Percentiles rank a stretch among this genome's conserved stretches.
Evolutionary conservation across 176 grass and related monocot genomes (phyloP).

Genomic region (Zoysia japonica): DNA sequence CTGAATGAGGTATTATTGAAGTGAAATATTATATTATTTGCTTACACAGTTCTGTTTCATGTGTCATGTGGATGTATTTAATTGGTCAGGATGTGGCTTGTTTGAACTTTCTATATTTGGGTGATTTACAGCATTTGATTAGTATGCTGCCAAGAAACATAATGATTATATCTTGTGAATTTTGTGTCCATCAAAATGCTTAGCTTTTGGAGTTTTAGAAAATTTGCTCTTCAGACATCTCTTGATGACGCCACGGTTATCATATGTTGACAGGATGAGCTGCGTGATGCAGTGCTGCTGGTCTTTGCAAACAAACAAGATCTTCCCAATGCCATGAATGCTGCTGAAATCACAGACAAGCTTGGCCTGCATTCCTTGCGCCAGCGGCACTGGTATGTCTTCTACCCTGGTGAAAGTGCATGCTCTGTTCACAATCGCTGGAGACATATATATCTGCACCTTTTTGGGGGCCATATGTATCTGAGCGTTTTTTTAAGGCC

Average conservation of each 20-base stretch:
- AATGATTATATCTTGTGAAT: neutral
- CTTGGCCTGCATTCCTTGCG: conserved; percentile 57
- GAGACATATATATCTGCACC: neutral
- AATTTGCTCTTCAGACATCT: neutral
- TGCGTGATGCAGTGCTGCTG: conserved; percentile 61
- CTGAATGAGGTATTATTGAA: conserved; percentile 60
- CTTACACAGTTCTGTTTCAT: neutral
- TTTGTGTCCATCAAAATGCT: neutral
- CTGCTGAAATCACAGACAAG: conserved; percentile 60
- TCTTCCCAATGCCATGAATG: conserved; percentile 64
- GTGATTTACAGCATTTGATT: neutral
- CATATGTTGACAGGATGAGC: conserved; percentile 43
- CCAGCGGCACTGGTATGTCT: conserved; percentile 58
- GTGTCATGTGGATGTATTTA: neutral
- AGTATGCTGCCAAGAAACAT: neutral
- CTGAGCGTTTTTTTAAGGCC: neutral
- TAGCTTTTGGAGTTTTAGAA: neutral
- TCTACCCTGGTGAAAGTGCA: neutral
- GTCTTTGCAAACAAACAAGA: conserved; percentile 68
- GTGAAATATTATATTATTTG: neutral
- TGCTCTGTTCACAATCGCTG: neutral
- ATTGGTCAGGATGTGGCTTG: neutral
- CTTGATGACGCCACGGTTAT: neutral
- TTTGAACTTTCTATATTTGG: neutral
- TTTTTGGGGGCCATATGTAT: neutral